A percentile compares a stretch with the other conserved stretches of the same genome.
Evolutionary conservation across 495 filamentous ascomycete species (phyloP).

Genomic region (Xylaria castorea): DNA sequence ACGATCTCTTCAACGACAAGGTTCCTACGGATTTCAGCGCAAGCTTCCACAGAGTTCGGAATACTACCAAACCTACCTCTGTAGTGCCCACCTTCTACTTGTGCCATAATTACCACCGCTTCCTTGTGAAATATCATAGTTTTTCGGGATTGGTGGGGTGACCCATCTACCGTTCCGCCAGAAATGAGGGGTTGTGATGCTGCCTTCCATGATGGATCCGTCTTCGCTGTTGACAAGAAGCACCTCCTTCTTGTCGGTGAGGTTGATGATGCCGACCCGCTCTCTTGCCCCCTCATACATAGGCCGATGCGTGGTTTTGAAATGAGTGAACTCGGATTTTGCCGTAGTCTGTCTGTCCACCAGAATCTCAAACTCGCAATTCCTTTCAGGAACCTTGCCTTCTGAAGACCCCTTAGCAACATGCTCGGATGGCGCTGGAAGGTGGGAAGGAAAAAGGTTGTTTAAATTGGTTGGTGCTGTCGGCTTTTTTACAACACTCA

Average conservation of each 20-base stretch:
- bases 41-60: neutral
- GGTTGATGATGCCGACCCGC: slow-evolving; percentile 63
- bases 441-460: slow-evolving; percentile 61
- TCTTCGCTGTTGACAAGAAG: slow-evolving; percentile 68
- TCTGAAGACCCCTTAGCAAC: neutral
- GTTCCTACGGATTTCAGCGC: slow-evolving; percentile 39
- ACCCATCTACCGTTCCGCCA: slow-evolving; percentile 71
- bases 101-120: slow-evolving; percentile 85
- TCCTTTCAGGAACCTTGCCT: slow-evolving; percentile 33
- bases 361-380: slow-evolving; percentile 54
- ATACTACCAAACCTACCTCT: slow-evolving; percentile 46
- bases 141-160: slow-evolving; percentile 60
- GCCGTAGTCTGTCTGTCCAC: slow-evolving; percentile 60
- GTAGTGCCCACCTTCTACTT: slow-evolving; percentile 79
- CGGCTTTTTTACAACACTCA: slow-evolving; percentile 57
- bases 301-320: slow-evolving; percentile 74
- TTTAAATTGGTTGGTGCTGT: slow-evolving; percentile 55
- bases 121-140: slow-evolving; percentile 36
- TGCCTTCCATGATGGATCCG: slow-evolving; percentile 84
- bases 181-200: slow-evolving; percentile 81
- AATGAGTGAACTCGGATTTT: slow-evolving; percentile 70
- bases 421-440: slow-evolving; percentile 39
- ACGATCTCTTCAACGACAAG: slow-evolving; percentile 70
- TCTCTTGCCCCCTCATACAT: slow-evolving; percentile 70
- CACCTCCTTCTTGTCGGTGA: slow-evolving; percentile 68